Evolutionary conservation across 1,139 yeast species (phyloP).

Genomic region (Arxiozyma telluris): DNA sequence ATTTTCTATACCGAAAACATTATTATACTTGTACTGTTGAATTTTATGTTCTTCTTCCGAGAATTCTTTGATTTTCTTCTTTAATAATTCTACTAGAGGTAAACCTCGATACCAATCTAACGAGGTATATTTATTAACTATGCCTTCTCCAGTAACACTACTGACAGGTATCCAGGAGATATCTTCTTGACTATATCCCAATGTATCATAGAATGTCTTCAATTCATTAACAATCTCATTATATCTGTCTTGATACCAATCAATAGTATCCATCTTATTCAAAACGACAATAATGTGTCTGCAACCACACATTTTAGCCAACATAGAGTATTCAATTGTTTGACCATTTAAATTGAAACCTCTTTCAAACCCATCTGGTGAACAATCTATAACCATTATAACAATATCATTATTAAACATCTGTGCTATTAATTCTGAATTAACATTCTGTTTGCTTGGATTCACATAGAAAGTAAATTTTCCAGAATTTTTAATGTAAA

Average conservation of each 20-base stretch:
- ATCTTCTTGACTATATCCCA: slow-evolving; percentile 42
- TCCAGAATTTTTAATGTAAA: slow-evolving; percentile 41
- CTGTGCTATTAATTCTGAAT: slow-evolving; percentile 46
- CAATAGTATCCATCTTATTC: slow-evolving; percentile 61
- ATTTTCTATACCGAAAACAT: too few species aligned
- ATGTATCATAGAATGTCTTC: slow-evolving; percentile 42
- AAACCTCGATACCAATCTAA: slow-evolving; percentile 9
- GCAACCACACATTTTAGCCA: slow-evolving; percentile 63
- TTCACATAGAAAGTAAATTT: slow-evolving; percentile 73
- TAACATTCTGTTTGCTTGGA: slow-evolving; percentile 80
- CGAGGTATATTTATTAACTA: not conserved
- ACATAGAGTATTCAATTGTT: slow-evolving; percentile 70
- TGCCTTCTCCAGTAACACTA: slow-evolving; percentile 51
- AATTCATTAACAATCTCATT: slow-evolving; percentile 46
- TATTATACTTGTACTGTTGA: not conserved
- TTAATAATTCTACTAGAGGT: not conserved
- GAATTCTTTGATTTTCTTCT: not conserved
- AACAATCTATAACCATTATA: slow-evolving; percentile 39
- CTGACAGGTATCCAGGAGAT: slow-evolving; percentile 60
- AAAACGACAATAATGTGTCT: slow-evolving; percentile 54
- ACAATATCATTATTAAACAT: slow-evolving; percentile 35
- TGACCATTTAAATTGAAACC: slow-evolving; percentile 72
- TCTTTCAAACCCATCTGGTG: slow-evolving; percentile 65
- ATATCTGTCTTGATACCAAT: slow-evolving; percentile 53
- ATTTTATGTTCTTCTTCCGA: not conserved